Percentiles rank a stretch among this genome's conserved stretches.
These are phyloP conservation scores for Solanum corneliomulleri DNA, from an alignment of 257 asterid species.

Conservation along the genomic window DNA sequence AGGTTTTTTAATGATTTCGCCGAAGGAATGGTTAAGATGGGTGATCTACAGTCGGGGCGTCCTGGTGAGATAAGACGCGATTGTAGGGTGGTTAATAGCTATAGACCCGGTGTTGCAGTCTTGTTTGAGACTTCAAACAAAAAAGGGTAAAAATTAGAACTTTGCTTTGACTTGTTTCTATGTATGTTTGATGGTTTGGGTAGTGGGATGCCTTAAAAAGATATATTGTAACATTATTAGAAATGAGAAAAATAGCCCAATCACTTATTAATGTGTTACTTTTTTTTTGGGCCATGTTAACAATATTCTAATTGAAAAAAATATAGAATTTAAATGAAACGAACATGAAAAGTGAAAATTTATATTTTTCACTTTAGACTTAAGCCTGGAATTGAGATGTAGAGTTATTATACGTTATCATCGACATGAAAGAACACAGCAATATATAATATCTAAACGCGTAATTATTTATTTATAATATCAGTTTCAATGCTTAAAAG, in stretches of 20 bases:
- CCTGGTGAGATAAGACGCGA: constrained; percentile 61
- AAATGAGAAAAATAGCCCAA: neutral
- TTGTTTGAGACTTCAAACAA: neutral
- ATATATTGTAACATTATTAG: neutral
- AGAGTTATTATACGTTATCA: neutral
- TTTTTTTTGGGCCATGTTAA: neutral
- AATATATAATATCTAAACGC: neutral
- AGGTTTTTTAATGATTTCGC: constrained; percentile 47
- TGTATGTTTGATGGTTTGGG: neutral
- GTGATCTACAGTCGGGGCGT: constrained; percentile 50
- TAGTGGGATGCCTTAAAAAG: neutral
- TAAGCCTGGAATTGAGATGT: neutral
- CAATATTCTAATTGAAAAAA: too few species aligned
- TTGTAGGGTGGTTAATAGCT: constrained; percentile 45
- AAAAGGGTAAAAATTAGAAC: neutral
- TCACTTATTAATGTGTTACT: neutral
- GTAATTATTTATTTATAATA: neutral
- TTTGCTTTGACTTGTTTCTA: neutral
- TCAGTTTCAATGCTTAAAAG: neutral
- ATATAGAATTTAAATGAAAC: neutral
- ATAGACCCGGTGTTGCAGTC: neutral
- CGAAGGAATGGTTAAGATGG: constrained; percentile 65
- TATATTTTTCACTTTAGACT: neutral
- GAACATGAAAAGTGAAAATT: neutral
- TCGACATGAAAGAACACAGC: neutral